Conservation (phyloP, 2,329 filamentous ascomycete species). For the Trichoderma pleuroti region DNA sequence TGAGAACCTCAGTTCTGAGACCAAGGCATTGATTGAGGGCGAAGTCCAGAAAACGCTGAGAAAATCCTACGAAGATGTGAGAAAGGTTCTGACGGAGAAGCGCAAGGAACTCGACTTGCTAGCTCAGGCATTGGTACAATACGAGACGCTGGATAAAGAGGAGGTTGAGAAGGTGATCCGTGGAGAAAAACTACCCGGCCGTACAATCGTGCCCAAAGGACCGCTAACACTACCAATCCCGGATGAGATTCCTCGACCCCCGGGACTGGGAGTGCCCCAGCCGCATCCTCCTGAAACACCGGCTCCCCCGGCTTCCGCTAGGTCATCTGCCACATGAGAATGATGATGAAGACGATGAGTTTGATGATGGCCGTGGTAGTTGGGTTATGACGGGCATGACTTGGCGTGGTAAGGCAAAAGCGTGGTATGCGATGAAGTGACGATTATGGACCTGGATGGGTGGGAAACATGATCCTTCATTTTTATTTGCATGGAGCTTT, state of each 20-base stretch:
- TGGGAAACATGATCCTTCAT: background rate
- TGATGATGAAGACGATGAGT: background rate
- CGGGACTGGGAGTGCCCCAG: slow-evolving; percentile 35
- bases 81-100: slow-evolving; percentile 66
- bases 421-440: background rate
- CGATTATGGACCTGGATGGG: background rate
- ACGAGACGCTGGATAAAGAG: slow-evolving; percentile 83
- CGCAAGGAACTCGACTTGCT: slow-evolving; percentile 83
- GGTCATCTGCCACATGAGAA: background rate
- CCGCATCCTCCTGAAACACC: slow-evolving; percentile 32
- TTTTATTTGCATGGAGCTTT: slow-evolving; percentile 3
- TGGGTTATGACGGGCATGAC: background rate
- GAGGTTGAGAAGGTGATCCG: slow-evolving; percentile 89
- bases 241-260: slow-evolving; percentile 33
- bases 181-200: slow-evolving; percentile 74
- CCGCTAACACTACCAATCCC: slow-evolving; percentile 40
- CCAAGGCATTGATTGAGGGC: slow-evolving; percentile 78
- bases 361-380: background rate
- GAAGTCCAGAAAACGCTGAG: slow-evolving; percentile 85
- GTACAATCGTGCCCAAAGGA: slow-evolving; percentile 54
- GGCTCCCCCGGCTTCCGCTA: slow-evolving; percentile 34
- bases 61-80: slow-evolving; percentile 73
- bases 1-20: slow-evolving; percentile 76
- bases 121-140: slow-evolving; percentile 85
- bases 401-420: background rate